Evolutionary conservation across 139 green algal genomes (phyloP).

Genomic region (Micractinium conductrix): DNA sequence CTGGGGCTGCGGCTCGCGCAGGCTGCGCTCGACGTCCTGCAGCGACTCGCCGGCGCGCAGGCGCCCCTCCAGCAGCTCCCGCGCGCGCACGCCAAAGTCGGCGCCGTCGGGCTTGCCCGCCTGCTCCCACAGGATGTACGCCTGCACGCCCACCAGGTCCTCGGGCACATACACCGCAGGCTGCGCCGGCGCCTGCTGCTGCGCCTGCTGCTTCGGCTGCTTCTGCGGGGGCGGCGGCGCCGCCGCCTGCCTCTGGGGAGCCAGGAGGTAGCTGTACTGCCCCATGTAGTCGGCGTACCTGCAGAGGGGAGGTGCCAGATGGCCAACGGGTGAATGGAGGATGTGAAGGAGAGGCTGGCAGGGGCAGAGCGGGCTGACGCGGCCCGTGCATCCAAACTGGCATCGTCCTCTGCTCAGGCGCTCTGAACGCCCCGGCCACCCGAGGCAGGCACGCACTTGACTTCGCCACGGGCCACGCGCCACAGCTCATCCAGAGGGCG

Average conservation of each 20-base stretch:
- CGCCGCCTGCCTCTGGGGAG: not conserved
- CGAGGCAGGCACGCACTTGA: too few species aligned
- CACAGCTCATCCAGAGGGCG: constrained; percentile 76
- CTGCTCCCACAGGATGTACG: constrained; percentile 89
- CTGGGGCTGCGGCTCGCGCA: constrained; percentile 10
- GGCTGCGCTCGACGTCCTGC: not conserved
- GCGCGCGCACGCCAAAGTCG: constrained; percentile 67
- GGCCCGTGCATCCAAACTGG: too few species aligned
- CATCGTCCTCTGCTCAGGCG: too few species aligned
- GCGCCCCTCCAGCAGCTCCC: constrained; percentile 6
- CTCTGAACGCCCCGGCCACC: too few species aligned
- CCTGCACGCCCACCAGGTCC: constrained; percentile 68
- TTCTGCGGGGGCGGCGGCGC: not conserved
- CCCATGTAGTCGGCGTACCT: constrained; percentile 62
- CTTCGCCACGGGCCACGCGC: constrained; percentile 63
- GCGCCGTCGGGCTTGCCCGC: constrained; percentile 82
- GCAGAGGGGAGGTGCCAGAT: too few species aligned
- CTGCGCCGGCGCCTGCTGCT: not conserved
- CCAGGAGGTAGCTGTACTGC: constrained; percentile 21
- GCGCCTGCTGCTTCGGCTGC: not conserved
- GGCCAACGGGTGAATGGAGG: too few species aligned
- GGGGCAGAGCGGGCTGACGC: too few species aligned
- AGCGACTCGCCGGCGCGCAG: not conserved
- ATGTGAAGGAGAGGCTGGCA: too few species aligned
- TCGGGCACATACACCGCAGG: not conserved